Evolutionary conservation across 768 basidiomycete species (phyloP), one percentile per base, ranked within the genome.

Genomic region (Asterophora parasitica): DNA sequence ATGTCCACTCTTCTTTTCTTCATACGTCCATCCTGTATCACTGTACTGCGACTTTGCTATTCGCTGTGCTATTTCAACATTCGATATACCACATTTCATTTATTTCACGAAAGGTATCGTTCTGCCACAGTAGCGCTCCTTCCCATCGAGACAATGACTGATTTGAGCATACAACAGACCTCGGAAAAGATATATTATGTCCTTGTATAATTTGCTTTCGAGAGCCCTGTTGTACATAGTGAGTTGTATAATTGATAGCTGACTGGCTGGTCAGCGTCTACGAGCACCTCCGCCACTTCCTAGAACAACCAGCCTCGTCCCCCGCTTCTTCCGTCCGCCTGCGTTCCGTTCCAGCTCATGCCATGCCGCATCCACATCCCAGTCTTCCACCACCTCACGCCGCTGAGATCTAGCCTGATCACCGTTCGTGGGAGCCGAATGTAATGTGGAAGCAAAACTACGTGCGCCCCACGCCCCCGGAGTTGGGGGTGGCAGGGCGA

Each of bases 371-470:
- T 89, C 88, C 37, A 90, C 65, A 57, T 88, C 87, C 83, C 82
- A 88, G 51, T 85, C 87, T 53, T 87, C 85, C 50, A 73, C 72
- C 5, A 60, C 61, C 44, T 68, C 64, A 38, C 59, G 55, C 19
- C 66, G 62, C 51, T 61, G 62, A 41, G 61, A 46, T 31, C 57
- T 59, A 40, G 54, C 64, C 42, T 62, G 65, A 35, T 56, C 56
- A n/a, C 58, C 51, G 20, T 20, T 48, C 4, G 66, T 55, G 19
- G 72, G 58, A 38, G 74, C 59, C 12, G 83, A 74, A 60, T 85
- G 82, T 48, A 85, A 65, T 0, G 89, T 85, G 8, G 87, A 83
- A 10, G 91, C 91, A 62, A 93, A 92, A 55, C 87, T 91, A 46
- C 85, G 73, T 13, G 75, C 70, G 17, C 88, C 88, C 90, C 88